These are phyloP conservation scores for Catunica adiposa DNA, from an alignment of 2,329 filamentous ascomycete genomes.

Conservation along the genomic window DNA sequence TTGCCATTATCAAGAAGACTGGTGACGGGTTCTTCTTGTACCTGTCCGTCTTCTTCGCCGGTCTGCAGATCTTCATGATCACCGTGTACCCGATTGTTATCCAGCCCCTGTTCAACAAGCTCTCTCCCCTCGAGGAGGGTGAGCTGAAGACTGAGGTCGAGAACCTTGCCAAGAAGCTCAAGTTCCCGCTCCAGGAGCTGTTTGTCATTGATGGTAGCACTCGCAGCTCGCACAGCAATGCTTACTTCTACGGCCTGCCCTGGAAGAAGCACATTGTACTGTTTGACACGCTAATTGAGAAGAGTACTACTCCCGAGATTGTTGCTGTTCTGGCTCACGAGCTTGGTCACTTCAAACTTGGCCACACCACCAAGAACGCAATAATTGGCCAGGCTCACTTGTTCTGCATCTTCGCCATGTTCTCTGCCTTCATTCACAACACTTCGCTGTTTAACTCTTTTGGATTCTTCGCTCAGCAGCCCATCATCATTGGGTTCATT, in stretches of 20 bases:
- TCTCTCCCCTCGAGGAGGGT: constrained; percentile 78
- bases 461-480: constrained; percentile 66
- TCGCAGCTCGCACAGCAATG: constrained; percentile 73
- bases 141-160: constrained; percentile 80
- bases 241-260: constrained; percentile 90
- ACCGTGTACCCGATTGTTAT: constrained; percentile 93
- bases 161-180: constrained; percentile 60
- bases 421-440: constrained; percentile 97
- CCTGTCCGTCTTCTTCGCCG: constrained; percentile 82
- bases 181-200: constrained; percentile 83
- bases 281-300: constrained; percentile 93
- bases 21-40: constrained; percentile 96
- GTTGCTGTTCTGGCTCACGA: constrained; percentile 91
- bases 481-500: constrained; percentile 93
- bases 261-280: constrained; percentile 99
- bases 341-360: constrained; percentile 90
- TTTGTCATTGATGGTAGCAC: constrained; percentile 91
- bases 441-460: constrained; percentile 77
- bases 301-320: constrained; percentile 81
- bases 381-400: constrained; percentile 51
- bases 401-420: constrained; percentile 91
- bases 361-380: constrained; percentile 50
- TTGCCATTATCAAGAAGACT: constrained; percentile 86
- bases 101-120: constrained; percentile 92
- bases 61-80: constrained; percentile 83